Evolutionary conservation across 2,329 filamentous ascomycete genomes (phyloP).

Genomic region (Microsporum ferrugineum): DNA sequence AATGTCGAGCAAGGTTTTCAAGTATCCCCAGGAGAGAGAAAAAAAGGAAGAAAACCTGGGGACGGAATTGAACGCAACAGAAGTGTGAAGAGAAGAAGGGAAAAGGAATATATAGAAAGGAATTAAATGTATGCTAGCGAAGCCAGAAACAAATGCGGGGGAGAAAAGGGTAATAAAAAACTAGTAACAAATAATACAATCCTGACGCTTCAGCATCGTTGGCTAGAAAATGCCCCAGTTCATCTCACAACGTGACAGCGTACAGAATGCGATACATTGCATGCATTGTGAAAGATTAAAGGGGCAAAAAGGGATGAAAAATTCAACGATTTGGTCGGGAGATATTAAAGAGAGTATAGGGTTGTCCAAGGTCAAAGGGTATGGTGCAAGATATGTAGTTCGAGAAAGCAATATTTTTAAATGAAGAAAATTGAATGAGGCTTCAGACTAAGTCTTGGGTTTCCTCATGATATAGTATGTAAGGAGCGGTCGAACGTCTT

Average conservation of each 20-base stretch:
- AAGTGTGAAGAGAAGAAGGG: not conserved
- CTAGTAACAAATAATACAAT: not conserved
- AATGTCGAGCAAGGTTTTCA: not conserved
- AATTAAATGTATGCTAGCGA: not conserved
- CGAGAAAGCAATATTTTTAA: not conserved
- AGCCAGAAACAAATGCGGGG: not conserved
- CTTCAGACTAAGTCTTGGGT: not conserved
- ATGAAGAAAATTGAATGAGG: not conserved
- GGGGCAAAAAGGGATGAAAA: not conserved
- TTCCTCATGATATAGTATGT: conserved; percentile 27
- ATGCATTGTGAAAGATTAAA: not conserved
- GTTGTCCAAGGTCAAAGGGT: not conserved
- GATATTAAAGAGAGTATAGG: not conserved
- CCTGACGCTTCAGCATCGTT: not conserved
- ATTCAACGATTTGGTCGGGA: not conserved
- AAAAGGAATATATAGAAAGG: not conserved
- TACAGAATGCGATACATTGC: not conserved
- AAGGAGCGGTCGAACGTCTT: conserved; percentile 26
- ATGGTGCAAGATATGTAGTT: conserved; percentile 1
- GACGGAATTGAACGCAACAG: not conserved
- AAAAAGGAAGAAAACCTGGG: not conserved
- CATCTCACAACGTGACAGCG: not conserved
- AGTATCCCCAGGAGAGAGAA: not conserved
- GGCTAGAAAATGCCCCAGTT: not conserved
- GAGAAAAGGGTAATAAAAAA: not conserved